A percentile compares a stretch with the other conserved stretches of the same genome.
Evolutionary conservation across 1,139 yeast species (phyloP).

Genomic region (Yamadazyma triangularis): DNA sequence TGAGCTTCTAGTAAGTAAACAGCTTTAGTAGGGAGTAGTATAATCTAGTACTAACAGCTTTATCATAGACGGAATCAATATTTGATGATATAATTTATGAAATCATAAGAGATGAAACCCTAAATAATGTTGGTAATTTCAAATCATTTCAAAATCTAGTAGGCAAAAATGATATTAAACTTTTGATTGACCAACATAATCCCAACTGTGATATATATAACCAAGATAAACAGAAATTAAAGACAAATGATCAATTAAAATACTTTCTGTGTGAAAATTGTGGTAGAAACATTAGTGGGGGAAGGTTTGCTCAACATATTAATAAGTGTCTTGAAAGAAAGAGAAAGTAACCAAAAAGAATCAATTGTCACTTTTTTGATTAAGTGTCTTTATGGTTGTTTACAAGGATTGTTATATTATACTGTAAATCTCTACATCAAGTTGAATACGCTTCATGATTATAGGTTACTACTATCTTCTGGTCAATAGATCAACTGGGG

Average conservation of each 20-base stretch:
- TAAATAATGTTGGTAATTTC: constrained; percentile 24
- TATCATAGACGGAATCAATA: constrained; percentile 24
- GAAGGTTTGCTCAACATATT: constrained; percentile 87
- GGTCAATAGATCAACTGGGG: no score
- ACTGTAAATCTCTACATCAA: no score
- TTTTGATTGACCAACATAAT: constrained; percentile 7
- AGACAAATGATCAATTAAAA: constrained; percentile 33
- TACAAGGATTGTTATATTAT: no score
- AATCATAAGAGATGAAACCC: constrained; percentile 31
- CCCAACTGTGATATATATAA: constrained; percentile 34
- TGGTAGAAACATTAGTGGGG: constrained; percentile 81
- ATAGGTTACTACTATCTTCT: no score
- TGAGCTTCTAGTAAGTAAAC: not conserved
- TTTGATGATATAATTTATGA: constrained; percentile 32
- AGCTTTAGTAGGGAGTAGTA: not conserved
- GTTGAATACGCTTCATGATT: no score
- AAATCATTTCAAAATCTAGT: constrained; percentile 18
- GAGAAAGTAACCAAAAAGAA: constrained; percentile 18
- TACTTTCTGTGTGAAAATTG: constrained; percentile 82
- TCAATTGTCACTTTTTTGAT: no score
- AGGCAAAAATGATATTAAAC: constrained; percentile 7
- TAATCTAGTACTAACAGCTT: constrained; percentile 3
- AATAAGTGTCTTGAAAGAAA: constrained; percentile 70
- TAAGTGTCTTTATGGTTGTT: no score
- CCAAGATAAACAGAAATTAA: constrained; percentile 38